These are phyloP conservation scores for Crithidia brevicula DNA, from an alignment of 208 protist genomes.

Conservation along the genomic window DNA sequence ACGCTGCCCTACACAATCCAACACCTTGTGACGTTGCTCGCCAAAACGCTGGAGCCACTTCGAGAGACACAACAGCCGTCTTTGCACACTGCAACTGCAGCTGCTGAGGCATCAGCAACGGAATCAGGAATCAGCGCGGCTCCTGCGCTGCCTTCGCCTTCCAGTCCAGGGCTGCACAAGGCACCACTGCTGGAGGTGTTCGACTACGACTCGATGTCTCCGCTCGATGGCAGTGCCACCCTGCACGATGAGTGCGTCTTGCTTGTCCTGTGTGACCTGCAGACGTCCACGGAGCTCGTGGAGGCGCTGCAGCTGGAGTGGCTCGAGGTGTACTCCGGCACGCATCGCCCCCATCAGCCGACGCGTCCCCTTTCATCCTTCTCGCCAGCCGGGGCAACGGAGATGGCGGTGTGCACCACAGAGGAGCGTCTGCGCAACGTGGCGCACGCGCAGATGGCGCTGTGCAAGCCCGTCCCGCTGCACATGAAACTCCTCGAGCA, in stretches of 20 bases:
- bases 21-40: slow-evolving; percentile 23
- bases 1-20: slow-evolving; percentile 1
- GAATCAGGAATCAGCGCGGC: background rate
- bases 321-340: slow-evolving; percentile 30
- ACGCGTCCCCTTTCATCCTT: background rate
- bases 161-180: background rate
- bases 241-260: slow-evolving; percentile 26
- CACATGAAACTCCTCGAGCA: slow-evolving; percentile 21
- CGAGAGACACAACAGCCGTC: background rate
- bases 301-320: slow-evolving; percentile 38
- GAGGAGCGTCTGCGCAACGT: slow-evolving; percentile 35
- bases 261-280: slow-evolving; percentile 26
- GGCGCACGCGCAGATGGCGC: slow-evolving; percentile 21
- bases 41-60: background rate
- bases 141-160: background rate
- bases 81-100: background rate
- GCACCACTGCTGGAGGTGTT: slow-evolving; percentile 22
- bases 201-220: slow-evolving; percentile 18
- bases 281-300: slow-evolving; percentile 20
- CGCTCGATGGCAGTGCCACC: slow-evolving; percentile 17
- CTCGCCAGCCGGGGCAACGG: slow-evolving; percentile 6
- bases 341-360: slow-evolving; percentile 13
- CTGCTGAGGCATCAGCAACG: background rate
- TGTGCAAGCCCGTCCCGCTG: slow-evolving; percentile 21
- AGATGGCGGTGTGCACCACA: slow-evolving; percentile 36